Percentiles rank a stretch among this genome's conserved stretches.
phyloP scores from a whole-genome alignment of 176 grass and related monocot genomes.

The Oryza brachyantha region DNA sequence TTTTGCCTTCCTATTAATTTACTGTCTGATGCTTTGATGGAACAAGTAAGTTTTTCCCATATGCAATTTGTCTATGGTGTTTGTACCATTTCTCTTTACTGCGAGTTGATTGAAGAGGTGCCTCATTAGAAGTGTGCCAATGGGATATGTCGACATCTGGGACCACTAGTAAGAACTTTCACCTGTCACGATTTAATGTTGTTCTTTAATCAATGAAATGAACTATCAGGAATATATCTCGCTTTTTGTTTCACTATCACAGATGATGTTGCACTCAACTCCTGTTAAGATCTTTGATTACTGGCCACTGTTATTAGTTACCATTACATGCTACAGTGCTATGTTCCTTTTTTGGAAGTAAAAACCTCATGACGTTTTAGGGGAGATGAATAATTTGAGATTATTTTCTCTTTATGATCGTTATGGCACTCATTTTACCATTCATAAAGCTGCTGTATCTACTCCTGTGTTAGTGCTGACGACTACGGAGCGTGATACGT shows the following conservation, averaged over 20 bases:
- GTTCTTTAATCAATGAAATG: slow-evolving; percentile 37
- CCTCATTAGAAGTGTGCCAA: slow-evolving; percentile 12
- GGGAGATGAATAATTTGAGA: background rate
- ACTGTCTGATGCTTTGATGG: background rate
- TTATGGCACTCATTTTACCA: slow-evolving; percentile 3
- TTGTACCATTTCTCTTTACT: background rate
- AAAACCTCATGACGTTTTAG: background rate
- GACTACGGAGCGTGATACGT: background rate
- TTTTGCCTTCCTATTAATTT: slow-evolving; percentile 12
- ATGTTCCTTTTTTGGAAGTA: background rate
- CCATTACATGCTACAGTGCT: slow-evolving; percentile 11
- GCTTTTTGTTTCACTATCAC: slow-evolving; percentile 47
- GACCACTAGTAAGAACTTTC: slow-evolving; percentile 32
- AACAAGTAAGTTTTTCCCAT: background rate
- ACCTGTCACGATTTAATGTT: slow-evolving; percentile 37
- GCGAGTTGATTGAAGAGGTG: background rate
- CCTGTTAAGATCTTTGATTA: slow-evolving; percentile 21
- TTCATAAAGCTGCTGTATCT: background rate
- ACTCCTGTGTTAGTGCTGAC: slow-evolving; percentile 15
- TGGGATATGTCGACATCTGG: slow-evolving; percentile 53
- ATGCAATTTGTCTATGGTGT: background rate
- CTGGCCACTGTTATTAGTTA: background rate
- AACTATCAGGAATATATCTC: slow-evolving; percentile 52
- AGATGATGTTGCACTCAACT: slow-evolving; percentile 34
- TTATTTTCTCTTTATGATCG: slow-evolving; percentile 17